Base-by-base conservation (phyloP, 164 flowering plant genomes). In the Magnolia sinica region DNA sequence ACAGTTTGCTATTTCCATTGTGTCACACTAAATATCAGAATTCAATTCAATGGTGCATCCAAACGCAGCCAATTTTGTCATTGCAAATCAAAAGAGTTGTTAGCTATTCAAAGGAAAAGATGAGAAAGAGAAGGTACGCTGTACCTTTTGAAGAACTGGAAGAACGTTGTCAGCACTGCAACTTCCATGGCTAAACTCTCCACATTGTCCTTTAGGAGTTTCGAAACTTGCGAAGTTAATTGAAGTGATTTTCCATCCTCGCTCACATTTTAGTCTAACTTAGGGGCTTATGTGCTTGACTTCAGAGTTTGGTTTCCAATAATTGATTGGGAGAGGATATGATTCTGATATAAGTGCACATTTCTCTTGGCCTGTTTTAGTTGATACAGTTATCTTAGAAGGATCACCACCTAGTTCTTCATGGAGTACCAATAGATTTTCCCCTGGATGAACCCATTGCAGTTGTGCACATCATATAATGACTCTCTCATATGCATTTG, bases 341-440 rank as follows among this genome's bases (percentile, higher is more conserved):
- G 75, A 76, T 76, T 89, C 89, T 22, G 88, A 86, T 50, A 87
- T 80, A 75, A 74, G 77, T 14, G 84, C 80, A 72, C 94, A 90
- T 23, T 88, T 77, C 73, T 67, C 81, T 78, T 84, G 87, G 37
- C 87, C 84, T 9, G 77, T 86, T 67, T 77, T 78, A 29, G 83
- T 78, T 3, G 31, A n/a, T 71, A 90, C 20, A 61, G 87, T 79
- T 55, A 89, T 89, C 73, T 81, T 85, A 70, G 86, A 79, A 20
- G 92, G 93, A 78, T 90, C 90, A 31, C 94, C 94, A 0, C 92
- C 89, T n/a, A 87, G 76, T 77, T 89, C 94, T 76, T 90, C 94
- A 75, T 78, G 88, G 55, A 89, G 79, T 31, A 89, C 91, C 65
- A 88, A 76, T 9, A 89, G 76, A 81, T 90, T 90, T 72, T 84